Evolutionary conservation across 495 filamentous ascomycete species (phyloP), one percentile per base, ranked within the genome.

Genomic region (Hypoxylon fuscum): DNA sequence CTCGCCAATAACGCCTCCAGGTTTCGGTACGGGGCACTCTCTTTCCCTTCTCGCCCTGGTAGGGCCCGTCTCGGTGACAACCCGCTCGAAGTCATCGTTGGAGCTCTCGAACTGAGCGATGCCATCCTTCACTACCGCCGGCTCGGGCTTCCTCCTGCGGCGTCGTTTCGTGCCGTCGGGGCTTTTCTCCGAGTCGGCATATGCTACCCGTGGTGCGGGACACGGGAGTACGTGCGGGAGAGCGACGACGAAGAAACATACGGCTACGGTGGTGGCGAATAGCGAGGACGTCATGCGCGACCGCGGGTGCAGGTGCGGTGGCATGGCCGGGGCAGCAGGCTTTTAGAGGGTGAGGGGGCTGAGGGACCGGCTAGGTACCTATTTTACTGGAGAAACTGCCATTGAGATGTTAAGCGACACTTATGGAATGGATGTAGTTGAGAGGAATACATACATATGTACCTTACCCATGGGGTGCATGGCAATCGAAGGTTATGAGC

Each of bases 171-270:
- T 80, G 41, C 84, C 75, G 32, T 76, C 77, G 45, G 81, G 71
- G 25, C 78, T 74, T 65, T 83, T 82, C 25, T 87, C 85, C 32
- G 82, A 88, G 71, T 94, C 90, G 65, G 89, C 87, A 58, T 87
- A 87, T 27, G 87, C 85, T 34, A 86, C 79, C 57, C 89, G 83
- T n/a, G 89, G 89, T 46, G 91, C 89, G 3, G 95, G 95, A 74
- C 95, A 98, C 1, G 95, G 95, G 41, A 98, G 83, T n/a, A 96
- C 68, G 69, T 98, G 95, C 21, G 95, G 95, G 46, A 96, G 80
- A 37, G 84, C 90, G 58, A 98, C 95, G 55, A 97, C 91, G 62
- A 96, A 82, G 72, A 98, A 96, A 62, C 89, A 91, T 18, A 91
- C 85, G n/a, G 90, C 79, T 31, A 97, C 82, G n/a, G 93, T 97